phyloP scores from a whole-genome alignment of 148 eudicot species.

The Rhododendron griersonianum region DNA sequence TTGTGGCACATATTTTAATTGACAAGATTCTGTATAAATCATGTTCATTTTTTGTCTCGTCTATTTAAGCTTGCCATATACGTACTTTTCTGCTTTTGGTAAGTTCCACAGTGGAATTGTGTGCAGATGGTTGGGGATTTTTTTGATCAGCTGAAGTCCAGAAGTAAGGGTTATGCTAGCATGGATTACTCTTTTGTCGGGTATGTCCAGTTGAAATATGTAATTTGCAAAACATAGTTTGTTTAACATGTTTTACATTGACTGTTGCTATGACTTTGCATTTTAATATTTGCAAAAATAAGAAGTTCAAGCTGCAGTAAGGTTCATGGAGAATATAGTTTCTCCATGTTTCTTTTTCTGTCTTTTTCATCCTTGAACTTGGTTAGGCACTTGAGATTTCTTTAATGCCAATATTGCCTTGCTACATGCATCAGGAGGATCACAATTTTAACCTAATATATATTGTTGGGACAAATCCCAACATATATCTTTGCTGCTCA shows the following conservation, averaged over 20 bases:
- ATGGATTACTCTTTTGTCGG: constrained; percentile 92
- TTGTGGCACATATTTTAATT: neutral
- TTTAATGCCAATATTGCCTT: neutral
- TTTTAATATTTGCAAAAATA: neutral
- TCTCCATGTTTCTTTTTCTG: neutral
- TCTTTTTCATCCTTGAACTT: neutral
- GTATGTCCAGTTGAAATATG: constrained; percentile 32
- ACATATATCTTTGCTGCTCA: neutral
- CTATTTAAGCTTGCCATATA: neutral
- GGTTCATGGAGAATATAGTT: neutral
- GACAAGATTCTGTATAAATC: neutral
- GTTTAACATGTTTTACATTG: neutral
- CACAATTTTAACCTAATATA: neutral
- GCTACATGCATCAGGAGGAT: neutral
- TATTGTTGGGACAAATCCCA: too few species aligned
- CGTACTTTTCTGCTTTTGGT: neutral
- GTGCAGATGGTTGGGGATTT: constrained; percentile 98
- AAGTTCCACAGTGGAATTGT: neutral
- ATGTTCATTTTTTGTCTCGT: constrained; percentile 8
- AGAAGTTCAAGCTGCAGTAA: neutral
- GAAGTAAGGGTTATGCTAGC: constrained; percentile 98
- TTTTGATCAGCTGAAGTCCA: constrained; percentile 96
- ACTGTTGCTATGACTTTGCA: neutral
- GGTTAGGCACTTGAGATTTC: neutral
- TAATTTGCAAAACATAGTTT: neutral